Evolutionary conservation across 805 yeast species (phyloP).

Genomic region (Teunomyces cretensis): DNA sequence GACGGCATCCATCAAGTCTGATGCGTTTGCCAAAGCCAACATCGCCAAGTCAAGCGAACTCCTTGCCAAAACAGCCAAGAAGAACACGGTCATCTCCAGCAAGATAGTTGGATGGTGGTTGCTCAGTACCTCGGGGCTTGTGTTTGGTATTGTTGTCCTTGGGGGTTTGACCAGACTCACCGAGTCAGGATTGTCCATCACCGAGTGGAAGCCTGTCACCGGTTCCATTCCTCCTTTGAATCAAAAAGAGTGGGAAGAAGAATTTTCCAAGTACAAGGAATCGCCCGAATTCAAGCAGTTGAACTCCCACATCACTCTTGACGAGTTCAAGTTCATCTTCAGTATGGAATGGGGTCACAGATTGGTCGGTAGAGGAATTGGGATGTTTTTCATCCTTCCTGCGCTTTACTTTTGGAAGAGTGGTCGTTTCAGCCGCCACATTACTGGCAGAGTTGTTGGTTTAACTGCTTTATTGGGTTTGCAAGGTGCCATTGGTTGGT

Average conservation of each 20-base stretch:
- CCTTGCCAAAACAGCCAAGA: background rate
- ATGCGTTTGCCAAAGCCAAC: constrained; percentile 1
- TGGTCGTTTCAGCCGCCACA: constrained; percentile 63
- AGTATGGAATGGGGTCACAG: constrained; percentile 98
- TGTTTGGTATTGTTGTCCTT: constrained; percentile 92
- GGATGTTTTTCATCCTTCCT: constrained; percentile 78
- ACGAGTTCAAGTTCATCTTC: constrained; percentile 92
- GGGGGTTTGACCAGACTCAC: constrained; percentile 96
- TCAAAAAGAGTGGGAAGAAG: constrained; percentile 80
- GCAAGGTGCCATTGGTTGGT: constrained; percentile 98
- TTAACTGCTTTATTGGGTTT: constrained; percentile 78
- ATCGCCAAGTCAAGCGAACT: constrained; percentile 1
- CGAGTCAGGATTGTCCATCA: constrained; percentile 92
- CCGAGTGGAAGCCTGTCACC: constrained; percentile 98
- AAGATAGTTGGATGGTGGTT: constrained; percentile 79
- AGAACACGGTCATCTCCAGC: constrained; percentile 15
- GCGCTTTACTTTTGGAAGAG: constrained; percentile 76
- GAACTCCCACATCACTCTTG: constrained; percentile 84
- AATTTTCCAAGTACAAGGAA: constrained; percentile 74
- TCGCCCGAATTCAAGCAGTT: constrained; percentile 91
- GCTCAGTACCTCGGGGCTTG: constrained; percentile 80
- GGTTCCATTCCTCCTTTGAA: constrained; percentile 89
- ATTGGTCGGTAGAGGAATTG: constrained; percentile 88
- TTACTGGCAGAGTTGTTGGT: constrained; percentile 66
- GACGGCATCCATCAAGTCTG: constrained; percentile 1